Percentiles rank a stretch among this genome's conserved stretches.
phyloP scores from a whole-genome alignment of 768 basidiomycete species.

The Calocybe indica region DNA sequence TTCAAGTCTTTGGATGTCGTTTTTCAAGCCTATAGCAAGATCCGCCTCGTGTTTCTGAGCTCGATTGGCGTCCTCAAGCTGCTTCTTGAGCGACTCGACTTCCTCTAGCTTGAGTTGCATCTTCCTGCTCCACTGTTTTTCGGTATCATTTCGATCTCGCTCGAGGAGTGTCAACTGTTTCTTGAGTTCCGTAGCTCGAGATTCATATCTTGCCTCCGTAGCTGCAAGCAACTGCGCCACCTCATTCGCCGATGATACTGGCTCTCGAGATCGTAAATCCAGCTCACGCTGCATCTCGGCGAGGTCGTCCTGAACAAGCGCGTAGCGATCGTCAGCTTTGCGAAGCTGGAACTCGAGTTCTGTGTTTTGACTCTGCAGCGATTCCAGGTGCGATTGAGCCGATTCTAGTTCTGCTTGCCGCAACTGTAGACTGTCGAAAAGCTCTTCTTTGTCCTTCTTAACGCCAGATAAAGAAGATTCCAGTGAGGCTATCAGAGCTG shows the following conservation, averaged over 20 bases:
- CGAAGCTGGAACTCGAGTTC: slow-evolving; percentile 86
- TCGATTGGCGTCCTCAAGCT: slow-evolving; percentile 52
- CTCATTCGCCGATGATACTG: slow-evolving; percentile 52
- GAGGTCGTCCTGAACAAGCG: slow-evolving; percentile 67
- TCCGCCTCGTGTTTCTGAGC: slow-evolving; percentile 56
- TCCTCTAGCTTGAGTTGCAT: slow-evolving; percentile 74
- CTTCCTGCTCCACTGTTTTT: slow-evolving; percentile 86
- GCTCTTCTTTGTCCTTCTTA: slow-evolving; percentile 64
- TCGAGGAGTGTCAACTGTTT: slow-evolving; percentile 59
- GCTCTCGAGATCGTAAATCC: slow-evolving; percentile 37
- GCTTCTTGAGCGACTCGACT: slow-evolving; percentile 61
- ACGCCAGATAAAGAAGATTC: slow-evolving; percentile 68
- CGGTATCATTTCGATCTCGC: slow-evolving; percentile 79
- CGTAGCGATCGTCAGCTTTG: slow-evolving; percentile 69
- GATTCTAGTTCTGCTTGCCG: slow-evolving; percentile 91
- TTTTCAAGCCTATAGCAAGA: slow-evolving; percentile 41
- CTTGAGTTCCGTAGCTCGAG: slow-evolving; percentile 66
- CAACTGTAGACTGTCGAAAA: slow-evolving; percentile 84
- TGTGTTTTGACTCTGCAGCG: slow-evolving; percentile 68
- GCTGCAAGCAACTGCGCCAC: slow-evolving; percentile 69
- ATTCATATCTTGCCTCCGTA: slow-evolving; percentile 72
- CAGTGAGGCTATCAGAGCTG: slow-evolving; percentile 58
- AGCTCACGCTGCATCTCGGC: slow-evolving; percentile 57
- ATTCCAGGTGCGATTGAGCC: slow-evolving; percentile 67
- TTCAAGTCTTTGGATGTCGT: slow-evolving; percentile 47